Evolutionary conservation across 371 early-diverging fungal genomes (phyloP).

Genomic region (Coemansia sp.): DNA sequence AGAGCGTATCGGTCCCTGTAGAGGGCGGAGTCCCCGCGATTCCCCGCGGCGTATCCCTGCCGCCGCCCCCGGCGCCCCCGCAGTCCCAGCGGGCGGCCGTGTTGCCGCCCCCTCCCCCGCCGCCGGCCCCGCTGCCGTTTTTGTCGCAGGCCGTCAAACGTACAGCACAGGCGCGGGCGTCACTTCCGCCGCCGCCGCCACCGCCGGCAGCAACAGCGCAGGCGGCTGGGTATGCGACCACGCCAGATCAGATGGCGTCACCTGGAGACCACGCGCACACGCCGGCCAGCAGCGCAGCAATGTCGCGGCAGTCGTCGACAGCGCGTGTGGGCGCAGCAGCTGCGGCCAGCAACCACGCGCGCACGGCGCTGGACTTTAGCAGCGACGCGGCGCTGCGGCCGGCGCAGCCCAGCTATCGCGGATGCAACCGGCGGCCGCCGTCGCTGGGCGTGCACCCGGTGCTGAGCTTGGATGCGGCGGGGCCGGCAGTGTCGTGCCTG

Average conservation of each 20-base stretch:
- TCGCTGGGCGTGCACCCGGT: conserved; percentile 35
- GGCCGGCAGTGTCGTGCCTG: conserved; percentile 26
- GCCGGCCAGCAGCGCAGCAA: background rate
- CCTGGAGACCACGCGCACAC: background rate
- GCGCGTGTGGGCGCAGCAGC: conserved; percentile 1
- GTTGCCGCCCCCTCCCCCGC: conserved; percentile 18
- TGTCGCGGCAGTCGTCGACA: conserved; percentile 3
- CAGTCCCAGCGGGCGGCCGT: conserved; percentile 2
- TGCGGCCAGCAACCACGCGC: conserved; percentile 15
- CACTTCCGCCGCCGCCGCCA: conserved; percentile 32
- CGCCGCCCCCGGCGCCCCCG: conserved; percentile 18
- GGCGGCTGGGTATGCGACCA: background rate
- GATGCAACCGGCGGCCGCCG: conserved; percentile 33
- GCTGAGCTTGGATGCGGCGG: conserved; percentile 25
- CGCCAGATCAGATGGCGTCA: background rate
- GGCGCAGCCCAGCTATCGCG: conserved; percentile 14
- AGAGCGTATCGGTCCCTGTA: background rate
- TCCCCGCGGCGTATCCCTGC: conserved; percentile 2
- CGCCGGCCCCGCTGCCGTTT: background rate
- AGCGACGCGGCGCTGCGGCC: conserved; percentile 33
- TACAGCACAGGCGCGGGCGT: conserved; percentile 1
- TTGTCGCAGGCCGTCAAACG: background rate
- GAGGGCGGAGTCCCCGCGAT: background rate
- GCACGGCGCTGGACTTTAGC: conserved; percentile 36
- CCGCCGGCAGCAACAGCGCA: conserved; percentile 8